Evolutionary conservation across 2,329 filamentous ascomycete genomes (phyloP).

Genomic region (Xylariaceae sp.): DNA sequence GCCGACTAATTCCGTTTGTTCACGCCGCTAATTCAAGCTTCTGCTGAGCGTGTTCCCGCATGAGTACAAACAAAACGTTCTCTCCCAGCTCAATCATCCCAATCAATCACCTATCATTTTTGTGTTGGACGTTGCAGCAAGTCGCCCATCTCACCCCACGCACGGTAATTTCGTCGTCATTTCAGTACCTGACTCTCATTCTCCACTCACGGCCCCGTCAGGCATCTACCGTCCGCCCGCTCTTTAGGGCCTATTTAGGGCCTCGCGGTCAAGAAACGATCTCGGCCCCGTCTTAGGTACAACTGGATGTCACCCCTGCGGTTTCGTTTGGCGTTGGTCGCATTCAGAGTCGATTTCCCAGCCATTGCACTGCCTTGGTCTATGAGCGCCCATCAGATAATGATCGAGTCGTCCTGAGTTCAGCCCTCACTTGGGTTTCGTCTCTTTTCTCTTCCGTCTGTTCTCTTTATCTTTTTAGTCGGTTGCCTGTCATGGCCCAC

Average conservation of each 20-base stretch:
- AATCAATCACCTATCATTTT: not conserved
- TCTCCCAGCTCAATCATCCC: not conserved
- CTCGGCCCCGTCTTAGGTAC: constrained; percentile 1
- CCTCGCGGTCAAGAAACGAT: constrained; percentile 8
- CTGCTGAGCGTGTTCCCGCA: not conserved
- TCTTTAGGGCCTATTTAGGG: not conserved
- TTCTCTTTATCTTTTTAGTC: constrained; percentile 8
- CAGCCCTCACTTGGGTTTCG: constrained; percentile 15
- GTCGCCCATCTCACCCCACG: not conserved
- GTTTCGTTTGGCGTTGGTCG: constrained; percentile 14
- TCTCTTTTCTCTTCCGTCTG: not conserved
- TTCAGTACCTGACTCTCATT: not conserved
- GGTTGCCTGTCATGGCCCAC: constrained; percentile 22
- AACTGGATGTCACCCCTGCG: not conserved
- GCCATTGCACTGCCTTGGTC: constrained; percentile 14
- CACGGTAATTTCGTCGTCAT: constrained; percentile 13
- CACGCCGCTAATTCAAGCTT: not conserved
- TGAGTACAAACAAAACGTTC: constrained; percentile 1
- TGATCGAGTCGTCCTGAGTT: constrained; percentile 20
- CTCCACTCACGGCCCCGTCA: constrained; percentile 23
- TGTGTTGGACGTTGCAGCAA: constrained; percentile 1
- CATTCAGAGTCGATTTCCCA: constrained; percentile 9
- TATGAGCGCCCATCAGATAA: constrained; percentile 23
- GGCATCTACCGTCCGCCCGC: constrained; percentile 13
- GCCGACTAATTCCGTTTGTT: not conserved